A percentile compares a stretch with the other conserved stretches of the same genome.
Evolutionary conservation across 129 eudicot genomes (phyloP).

Genomic region (Ambrosia artemisiifolia): DNA sequence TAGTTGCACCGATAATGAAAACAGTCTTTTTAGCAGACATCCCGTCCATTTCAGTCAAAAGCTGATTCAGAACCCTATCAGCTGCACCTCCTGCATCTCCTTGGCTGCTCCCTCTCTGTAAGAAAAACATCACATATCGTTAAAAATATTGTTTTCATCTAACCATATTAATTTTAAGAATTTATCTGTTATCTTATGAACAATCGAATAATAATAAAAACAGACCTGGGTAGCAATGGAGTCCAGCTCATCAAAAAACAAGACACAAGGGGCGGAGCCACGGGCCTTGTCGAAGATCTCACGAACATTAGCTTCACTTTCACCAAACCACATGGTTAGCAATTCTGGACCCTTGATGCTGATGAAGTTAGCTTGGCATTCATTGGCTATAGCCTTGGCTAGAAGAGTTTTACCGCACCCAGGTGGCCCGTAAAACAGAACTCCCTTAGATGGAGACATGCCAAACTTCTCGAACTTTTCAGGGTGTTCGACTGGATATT

Average conservation of each 20-base stretch:
- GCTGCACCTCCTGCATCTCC: conserved; percentile 99
- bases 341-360: conserved; percentile 91
- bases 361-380: conserved; percentile 93
- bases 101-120: conserved; percentile 84
- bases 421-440: conserved; percentile 95
- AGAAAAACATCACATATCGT: neutral
- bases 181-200: neutral
- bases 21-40: conserved; percentile 96
- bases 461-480: conserved; percentile 96
- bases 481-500: conserved; percentile 98
- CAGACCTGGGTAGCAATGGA: conserved; percentile 96
- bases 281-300: conserved; percentile 98
- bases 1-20: conserved; percentile 93
- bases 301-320: conserved; percentile 93
- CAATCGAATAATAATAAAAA: neutral
- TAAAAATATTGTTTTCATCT: too few species aligned
- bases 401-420: conserved; percentile 95
- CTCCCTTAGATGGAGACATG: conserved; percentile 98
- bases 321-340: conserved; percentile 99
- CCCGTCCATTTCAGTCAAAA: conserved; percentile 96
- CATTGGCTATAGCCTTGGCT: conserved; percentile 97
- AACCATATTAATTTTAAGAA: too few species aligned
- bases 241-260: conserved; percentile 89
- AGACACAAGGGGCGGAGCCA: conserved; percentile 91
- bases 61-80: conserved; percentile 87